Evolutionary conservation across 1,139 yeast species (phyloP), one percentile per base, ranked within the genome.

Genomic region (Saccharomyces pastorianus): DNA sequence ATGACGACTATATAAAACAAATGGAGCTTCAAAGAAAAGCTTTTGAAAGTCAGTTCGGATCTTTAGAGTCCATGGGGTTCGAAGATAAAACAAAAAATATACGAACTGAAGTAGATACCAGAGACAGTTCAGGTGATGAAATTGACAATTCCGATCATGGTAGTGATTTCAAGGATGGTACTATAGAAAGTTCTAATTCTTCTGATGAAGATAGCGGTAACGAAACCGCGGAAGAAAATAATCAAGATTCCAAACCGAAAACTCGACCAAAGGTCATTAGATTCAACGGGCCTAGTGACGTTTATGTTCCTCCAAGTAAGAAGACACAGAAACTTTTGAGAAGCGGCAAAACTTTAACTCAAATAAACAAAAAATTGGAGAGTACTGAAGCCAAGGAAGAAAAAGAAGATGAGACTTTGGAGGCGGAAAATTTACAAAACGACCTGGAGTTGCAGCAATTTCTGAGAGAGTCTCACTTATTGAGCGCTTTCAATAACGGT

Each of bases 381-480:
- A 14, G 51, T 6, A 27, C 56, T 52, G 46, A 55, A 47, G 38
- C 54, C 13, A 23, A 49, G 46, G 29, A 49, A n/a, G 53, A 58
- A 29, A 57, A 59, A 13, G 74, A 72, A 13, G 68, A 68, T 47
- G 66, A 63, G 20, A 71, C 56, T 8, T 34, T 29, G 6, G 71
- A 75, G 31, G 68, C 64, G 32, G 76, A 74, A 31, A 83, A 88
- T 64, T 67, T 90, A 55, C 81, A 86, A 57, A 88, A 91, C 61
- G 98, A 91, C 69, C 64, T 90, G 28, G 95, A 87, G 59, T 74
- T 93, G 49, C 96, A 91, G 67, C 73, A 96, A 55, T 79, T 93
- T 47, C 74, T 93, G 41, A 78, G 79, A 58, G 98, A 93, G 69
- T 90, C 97, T 0, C 96, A 90, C 66, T 85, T 93, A 42, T 73